Evolutionary conservation across 495 filamentous ascomycete species (phyloP).

Genomic region (Aspergillus nanangensis): DNA sequence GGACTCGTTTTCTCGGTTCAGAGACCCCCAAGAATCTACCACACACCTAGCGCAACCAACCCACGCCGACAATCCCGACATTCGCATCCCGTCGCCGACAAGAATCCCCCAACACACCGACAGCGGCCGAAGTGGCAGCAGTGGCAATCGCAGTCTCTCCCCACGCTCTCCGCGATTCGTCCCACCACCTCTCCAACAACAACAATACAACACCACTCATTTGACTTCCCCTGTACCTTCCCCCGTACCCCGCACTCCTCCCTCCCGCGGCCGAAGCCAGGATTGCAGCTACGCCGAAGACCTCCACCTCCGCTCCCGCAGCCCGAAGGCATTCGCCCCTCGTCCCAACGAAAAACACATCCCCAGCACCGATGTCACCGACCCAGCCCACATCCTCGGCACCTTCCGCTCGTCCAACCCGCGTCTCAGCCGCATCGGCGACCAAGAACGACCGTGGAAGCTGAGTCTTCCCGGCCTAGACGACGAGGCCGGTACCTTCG

Average conservation of each 20-base stretch:
- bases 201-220: neutral
- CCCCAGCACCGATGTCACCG: conserved; percentile 18
- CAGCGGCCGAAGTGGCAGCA: neutral
- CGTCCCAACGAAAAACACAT: conserved; percentile 11
- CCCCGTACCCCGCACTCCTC: conserved; percentile 7
- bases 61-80: neutral
- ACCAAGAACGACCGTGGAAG: conserved; percentile 27
- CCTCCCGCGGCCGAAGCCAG: conserved; percentile 12
- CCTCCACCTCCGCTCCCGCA: conserved; percentile 23
- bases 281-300: conserved; percentile 19
- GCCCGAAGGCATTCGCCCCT: conserved; percentile 18
- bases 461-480: conserved; percentile 22
- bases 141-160: conserved; percentile 4
- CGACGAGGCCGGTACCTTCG: neutral
- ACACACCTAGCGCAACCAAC: neutral
- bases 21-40: neutral
- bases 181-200: conserved; percentile 4
- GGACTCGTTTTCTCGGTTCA: conserved; percentile 6
- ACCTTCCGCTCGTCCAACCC: conserved; percentile 18
- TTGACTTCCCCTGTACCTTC: conserved; percentile 6
- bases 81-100: neutral
- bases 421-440: conserved; percentile 21
- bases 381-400: conserved; percentile 22
- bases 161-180: conserved; percentile 5
- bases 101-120: neutral